Conservation (phyloP, 2,329 filamentous ascomycete genomes). For the Xylariaceae sp. region DNA sequence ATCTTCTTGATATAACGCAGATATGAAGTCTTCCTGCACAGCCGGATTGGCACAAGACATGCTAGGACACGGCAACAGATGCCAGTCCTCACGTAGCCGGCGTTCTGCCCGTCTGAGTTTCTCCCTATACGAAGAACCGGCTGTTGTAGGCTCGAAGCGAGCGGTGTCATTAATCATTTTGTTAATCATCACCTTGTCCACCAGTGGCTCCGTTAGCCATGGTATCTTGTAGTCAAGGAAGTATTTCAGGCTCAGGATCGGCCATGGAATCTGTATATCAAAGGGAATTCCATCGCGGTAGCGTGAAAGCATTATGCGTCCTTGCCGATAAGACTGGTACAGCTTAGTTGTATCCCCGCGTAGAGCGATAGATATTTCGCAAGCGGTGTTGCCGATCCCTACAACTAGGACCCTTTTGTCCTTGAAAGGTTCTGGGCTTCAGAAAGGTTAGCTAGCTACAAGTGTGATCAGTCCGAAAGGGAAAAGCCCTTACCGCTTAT, state of each 20-base stretch:
- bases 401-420: conserved; percentile 25
- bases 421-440: conserved; percentile 17
- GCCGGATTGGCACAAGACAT: conserved; percentile 21
- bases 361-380: conserved; percentile 18
- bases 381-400: conserved; percentile 27
- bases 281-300: conserved; percentile 22
- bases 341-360: conserved; percentile 16
- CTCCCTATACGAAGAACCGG: conserved; percentile 1
- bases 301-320: conserved; percentile 21
- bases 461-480: neutral
- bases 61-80: conserved; percentile 20
- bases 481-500: conserved; percentile 14
- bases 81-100: conserved; percentile 22
- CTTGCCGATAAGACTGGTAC: conserved; percentile 25
- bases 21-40: conserved; percentile 29
- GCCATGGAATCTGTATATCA: conserved; percentile 23
- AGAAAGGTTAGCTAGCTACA: neutral
- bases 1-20: conserved; percentile 17
- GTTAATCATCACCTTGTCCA: conserved; percentile 18
- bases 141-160: conserved; percentile 13
- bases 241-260: conserved; percentile 25
- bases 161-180: conserved; percentile 28
- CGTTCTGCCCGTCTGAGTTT: conserved; percentile 11
- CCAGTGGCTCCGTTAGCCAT: conserved; percentile 15
- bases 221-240: conserved; percentile 24